Base-by-base conservation (phyloP, 2,329 filamentous ascomycete genomes). In the Colletotrichum lupini region DNA sequence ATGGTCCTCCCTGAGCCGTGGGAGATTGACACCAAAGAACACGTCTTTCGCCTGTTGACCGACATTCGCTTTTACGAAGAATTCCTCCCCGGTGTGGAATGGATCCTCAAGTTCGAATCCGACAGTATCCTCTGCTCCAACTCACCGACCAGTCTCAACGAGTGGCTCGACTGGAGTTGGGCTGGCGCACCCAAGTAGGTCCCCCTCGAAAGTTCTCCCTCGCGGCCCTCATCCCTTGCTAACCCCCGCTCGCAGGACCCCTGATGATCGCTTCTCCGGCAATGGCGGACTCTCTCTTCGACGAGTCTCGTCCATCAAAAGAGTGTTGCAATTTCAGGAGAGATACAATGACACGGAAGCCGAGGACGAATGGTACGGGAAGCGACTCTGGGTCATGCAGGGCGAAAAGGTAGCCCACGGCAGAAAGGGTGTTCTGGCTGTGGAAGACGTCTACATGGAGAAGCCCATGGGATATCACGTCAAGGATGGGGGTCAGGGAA, bases 101-200 rank as follows among this genome's bases (percentile, higher is more conserved):
- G 87, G 87, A 78, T 90, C 30, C 80, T 90, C 66, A 86, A 86
- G 76, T 90, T 85, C 75, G 87, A 90, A 75, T 82, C 84, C n/a
- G 88, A 90, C 77, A 88, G 86, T 76, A 88, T 90, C 58, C 79
- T 90, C 58, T 90, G 88, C 75, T 85, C 87, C 68, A 89, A 89
- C 76, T 87, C 87, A 12, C 81, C 82, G n/a, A 82, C 78, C 52
- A 86, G 85, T 74, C 77, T 90, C 52, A 85, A 90, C 75, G 85
- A 89, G 6, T 90, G 87, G 86, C 80, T 90, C 11, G 78, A 82
- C n/a, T 89, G 85, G 81, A 84, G 85, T 75, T 90, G 88, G 87
- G 86, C 87, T 26, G 88, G 88, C 5, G 86, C 87, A 5, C 84
- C 86, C 19, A 85, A 84, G 87, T 87, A 78, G 32, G 80, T 76